Percentiles rank a stretch among this genome's conserved stretches.
These are phyloP conservation scores for Acanthamoeba royreba DNA, from an alignment of 208 protist species.

Conservation along the genomic window DNA sequence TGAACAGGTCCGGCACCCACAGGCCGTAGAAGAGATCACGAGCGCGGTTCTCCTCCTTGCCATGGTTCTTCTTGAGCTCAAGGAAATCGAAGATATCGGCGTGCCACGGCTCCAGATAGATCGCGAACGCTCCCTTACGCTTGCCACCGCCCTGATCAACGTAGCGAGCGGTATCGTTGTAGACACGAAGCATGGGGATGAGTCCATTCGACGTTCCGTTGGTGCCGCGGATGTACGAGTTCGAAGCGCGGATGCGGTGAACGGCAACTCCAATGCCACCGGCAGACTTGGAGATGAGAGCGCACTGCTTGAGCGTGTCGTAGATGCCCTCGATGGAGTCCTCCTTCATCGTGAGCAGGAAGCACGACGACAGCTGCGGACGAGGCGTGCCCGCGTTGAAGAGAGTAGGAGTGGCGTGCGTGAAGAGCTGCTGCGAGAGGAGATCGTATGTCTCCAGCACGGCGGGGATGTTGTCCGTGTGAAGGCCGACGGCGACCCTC, in stretches of 20 bases:
- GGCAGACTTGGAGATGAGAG: constrained; percentile 95
- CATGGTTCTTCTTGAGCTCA: constrained; percentile 96
- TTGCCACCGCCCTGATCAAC: constrained; percentile 97
- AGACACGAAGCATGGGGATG: constrained; percentile 99
- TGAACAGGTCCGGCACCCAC: constrained; percentile 99
- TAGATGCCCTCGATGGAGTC: constrained; percentile 99
- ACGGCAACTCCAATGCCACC: constrained; percentile 97
- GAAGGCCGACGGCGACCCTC: constrained; percentile 97
- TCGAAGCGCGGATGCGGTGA: constrained; percentile 95
- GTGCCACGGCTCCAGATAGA: constrained; percentile 99
- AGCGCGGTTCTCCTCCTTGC: constrained; percentile 93
- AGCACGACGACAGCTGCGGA: constrained; percentile 97
- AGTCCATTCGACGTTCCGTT: constrained; percentile 96
- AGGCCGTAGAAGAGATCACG: constrained; percentile 98
- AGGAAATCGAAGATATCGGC: constrained; percentile 97
- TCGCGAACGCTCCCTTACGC: constrained; percentile 97
- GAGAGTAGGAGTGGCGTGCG: constrained; percentile 97
- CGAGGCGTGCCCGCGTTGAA: constrained; percentile 96
- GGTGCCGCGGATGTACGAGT: constrained; percentile 97
- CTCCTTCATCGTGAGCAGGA: constrained; percentile 97
- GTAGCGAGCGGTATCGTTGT: constrained; percentile 98
- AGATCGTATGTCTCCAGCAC: constrained; percentile 96
- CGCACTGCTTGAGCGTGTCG: constrained; percentile 98
- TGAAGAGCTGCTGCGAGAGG: constrained; percentile 93
- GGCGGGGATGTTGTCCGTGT: constrained; percentile 87